Base-by-base conservation (phyloP, 768 basidiomycete species). In the Leccinum fibrillosum region DNA sequence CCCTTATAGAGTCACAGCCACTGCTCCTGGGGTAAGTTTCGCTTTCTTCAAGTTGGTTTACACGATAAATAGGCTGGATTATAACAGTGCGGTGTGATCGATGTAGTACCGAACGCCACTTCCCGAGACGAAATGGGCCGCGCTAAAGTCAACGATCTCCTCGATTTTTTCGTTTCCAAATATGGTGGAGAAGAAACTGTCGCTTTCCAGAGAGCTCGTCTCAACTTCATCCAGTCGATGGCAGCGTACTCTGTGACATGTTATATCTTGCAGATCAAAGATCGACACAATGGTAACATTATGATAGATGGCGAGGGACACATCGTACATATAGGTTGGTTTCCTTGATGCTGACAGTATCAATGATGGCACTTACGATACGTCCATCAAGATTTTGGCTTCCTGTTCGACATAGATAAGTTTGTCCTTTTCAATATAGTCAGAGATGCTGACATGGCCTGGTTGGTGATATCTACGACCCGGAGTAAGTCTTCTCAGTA, bases 41-140 rank as follows among this genome's bases (percentile, higher is more conserved):
- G 25, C 32, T 5, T 53, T 25, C 13, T 57, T 17, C 50, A 39
- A 32, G 56, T 32, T 39, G 34, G 52, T 56, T 49, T 47, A 3
- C 10, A 19, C 25, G 47, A 25, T 15, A 9, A 0, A 17, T 44
- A 49, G 28, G 59, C 47, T n/a, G n/a, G 7, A 10, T 1, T n/a
- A 30, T 60, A 62, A 42, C 59, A 98, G 96, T 96, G 93, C 61
- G 97, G 97, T 50, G 93, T 99, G 53, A 98, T 99, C 60, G 97
- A 99, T 63, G 97, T 98, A 42, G 94, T 99, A 4, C 96, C 97
- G 1, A 94, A 98, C 69, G 86, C 97, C 0, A 99, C 97, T 0
- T 98, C 97, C 0, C 85, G 97, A 55, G 97, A 99, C 71, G 97
- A 99, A 77, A 98, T 99, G 97, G 97, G 97, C 32, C 85, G 97